Percentiles rank a stretch among this genome's conserved stretches.
phyloP scores from a whole-genome alignment of 108 stramenopile genomes.

The Nitzschia palea region DNA sequence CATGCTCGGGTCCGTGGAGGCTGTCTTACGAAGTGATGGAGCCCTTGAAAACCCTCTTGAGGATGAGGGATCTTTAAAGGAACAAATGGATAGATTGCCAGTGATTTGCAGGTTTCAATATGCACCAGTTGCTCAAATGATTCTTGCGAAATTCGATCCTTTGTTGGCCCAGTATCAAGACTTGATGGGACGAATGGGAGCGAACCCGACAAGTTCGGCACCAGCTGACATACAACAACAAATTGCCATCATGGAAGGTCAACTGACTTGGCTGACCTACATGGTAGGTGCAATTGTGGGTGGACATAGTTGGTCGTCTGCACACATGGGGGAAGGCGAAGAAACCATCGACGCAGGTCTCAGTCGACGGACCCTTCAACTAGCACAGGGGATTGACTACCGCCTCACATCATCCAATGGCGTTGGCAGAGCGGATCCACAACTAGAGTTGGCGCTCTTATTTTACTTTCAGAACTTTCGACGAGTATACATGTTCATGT shows the following conservation, averaged over 20 bases:
- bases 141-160: conserved; percentile 90
- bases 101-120: conserved; percentile 95
- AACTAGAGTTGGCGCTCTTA: conserved; percentile 79
- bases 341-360: conserved; percentile 93
- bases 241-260: conserved; percentile 87
- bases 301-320: conserved; percentile 89
- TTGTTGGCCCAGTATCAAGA: conserved; percentile 84
- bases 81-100: conserved; percentile 95
- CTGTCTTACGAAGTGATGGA: conserved; percentile 82
- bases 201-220: conserved; percentile 67
- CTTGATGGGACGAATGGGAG: conserved; percentile 53
- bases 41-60: conserved; percentile 92
- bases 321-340: conserved; percentile 87
- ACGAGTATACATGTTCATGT: conserved; percentile 95
- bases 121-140: conserved; percentile 71
- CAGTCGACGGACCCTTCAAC: conserved; percentile 84
- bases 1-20: conserved; percentile 93
- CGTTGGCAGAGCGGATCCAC: conserved; percentile 65
- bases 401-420: conserved; percentile 86
- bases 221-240: conserved; percentile 69
- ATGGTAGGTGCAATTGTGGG: conserved; percentile 92
- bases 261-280: conserved; percentile 96
- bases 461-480: conserved; percentile 92
- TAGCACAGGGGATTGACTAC: conserved; percentile 87
- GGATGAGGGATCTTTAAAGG: conserved; percentile 93